A percentile compares a stretch with the other conserved stretches of the same genome.
phyloP scores from a whole-genome alignment of 768 basidiomycete genomes.

The Leccinum variicolor region DNA sequence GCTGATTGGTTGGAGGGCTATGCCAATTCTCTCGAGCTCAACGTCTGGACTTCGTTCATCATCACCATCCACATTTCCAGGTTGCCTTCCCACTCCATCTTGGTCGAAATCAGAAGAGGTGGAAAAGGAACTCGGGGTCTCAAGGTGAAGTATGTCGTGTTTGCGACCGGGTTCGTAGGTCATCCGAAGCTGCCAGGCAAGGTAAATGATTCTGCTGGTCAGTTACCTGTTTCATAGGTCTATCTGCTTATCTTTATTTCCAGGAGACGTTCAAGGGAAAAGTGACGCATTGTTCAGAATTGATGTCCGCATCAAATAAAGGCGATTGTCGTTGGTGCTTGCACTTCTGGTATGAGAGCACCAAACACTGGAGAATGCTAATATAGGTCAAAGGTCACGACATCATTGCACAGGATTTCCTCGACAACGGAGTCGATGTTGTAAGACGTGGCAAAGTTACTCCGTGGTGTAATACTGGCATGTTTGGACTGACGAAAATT shows the following conservation, averaged over 20 bases:
- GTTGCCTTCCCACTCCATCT: conserved; percentile 2
- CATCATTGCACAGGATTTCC: conserved; percentile 34
- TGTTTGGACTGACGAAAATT: background rate
- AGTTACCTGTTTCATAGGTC: background rate
- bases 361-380: background rate
- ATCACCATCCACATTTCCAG: conserved; percentile 24
- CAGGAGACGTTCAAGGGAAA: conserved; percentile 54
- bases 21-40: conserved; percentile 54
- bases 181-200: conserved; percentile 44
- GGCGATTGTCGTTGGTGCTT: conserved; percentile 64
- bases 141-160: conserved; percentile 48
- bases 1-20: conserved; percentile 67
- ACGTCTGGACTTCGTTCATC: conserved; percentile 56
- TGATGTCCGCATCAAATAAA: conserved; percentile 49
- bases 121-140: conserved; percentile 34
- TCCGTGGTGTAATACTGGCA: no score
- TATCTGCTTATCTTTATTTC: background rate
- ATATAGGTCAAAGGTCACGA: conserved; percentile 31
- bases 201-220: conserved; percentile 23
- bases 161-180: conserved; percentile 53
- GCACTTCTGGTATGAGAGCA: conserved; percentile 46
- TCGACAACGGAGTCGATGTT: conserved; percentile 27
- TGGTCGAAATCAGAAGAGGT: conserved; percentile 37
- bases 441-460: conserved; percentile 1
- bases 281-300: conserved; percentile 49